phyloP scores from a whole-genome alignment of 805 yeast species.

The Geotrichum ghanense region DNA sequence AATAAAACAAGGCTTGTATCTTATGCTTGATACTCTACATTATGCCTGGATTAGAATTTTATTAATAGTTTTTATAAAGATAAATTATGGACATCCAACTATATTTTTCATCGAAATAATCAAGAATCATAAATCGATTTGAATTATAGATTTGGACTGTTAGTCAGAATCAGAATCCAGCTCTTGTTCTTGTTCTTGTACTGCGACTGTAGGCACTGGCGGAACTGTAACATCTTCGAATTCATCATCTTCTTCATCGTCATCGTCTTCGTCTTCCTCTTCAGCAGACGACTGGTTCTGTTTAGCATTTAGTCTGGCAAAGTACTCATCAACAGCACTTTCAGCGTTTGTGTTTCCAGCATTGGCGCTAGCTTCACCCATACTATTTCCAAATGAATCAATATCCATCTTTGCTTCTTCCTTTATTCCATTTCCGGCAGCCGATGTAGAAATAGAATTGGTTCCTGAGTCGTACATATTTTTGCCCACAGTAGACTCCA shows the following conservation, averaged over 20 bases:
- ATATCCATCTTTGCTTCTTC: neutral
- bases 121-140: too few relatives aligned
- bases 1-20: too few relatives aligned
- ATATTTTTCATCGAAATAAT: too few relatives aligned
- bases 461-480: slow-evolving; percentile 23
- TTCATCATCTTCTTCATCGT: neutral
- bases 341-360: neutral
- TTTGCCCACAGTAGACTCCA: slow-evolving; percentile 78
- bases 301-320: neutral
- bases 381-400: neutral
- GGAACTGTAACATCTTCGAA: neutral
- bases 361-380: neutral
- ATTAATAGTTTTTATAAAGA: too few relatives aligned
- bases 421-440: neutral
- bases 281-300: neutral
- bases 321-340: neutral
- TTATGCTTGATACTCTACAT: too few relatives aligned
- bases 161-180: neutral
- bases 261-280: neutral
- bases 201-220: neutral
- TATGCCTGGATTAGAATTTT: too few relatives aligned
- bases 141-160: too few relatives aligned
- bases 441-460: neutral
- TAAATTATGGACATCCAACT: too few relatives aligned
- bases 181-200: neutral